Percentiles rank a stretch among this genome's conserved stretches.
phyloP scores from a whole-genome alignment of 2,329 filamentous ascomycete genomes.

The Scedosporium aurantiacum region DNA sequence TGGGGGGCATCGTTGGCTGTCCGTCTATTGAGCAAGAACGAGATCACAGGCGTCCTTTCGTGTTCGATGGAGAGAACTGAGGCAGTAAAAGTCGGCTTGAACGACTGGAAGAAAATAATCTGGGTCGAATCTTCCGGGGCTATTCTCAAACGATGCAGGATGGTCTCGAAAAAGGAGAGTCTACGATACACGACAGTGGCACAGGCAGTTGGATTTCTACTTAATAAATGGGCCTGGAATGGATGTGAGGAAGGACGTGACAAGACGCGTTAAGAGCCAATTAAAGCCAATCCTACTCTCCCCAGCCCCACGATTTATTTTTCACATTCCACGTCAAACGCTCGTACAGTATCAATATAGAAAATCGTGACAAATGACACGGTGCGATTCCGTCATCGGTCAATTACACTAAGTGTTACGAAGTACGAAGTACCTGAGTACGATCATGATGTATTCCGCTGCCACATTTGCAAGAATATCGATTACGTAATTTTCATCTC shows the following conservation, averaged over 20 bases:
- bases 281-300: not conserved
- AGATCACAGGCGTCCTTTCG: too few relatives aligned
- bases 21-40: not conserved
- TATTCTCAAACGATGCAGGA: too few relatives aligned
- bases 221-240: not conserved
- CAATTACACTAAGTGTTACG: not conserved
- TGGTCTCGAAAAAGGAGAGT: too few relatives aligned
- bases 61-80: too few relatives aligned
- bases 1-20: not conserved
- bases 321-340: too few relatives aligned
- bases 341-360: not conserved
- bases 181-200: not conserved
- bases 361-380: not conserved
- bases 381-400: not conserved
- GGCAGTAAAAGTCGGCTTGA: too few relatives aligned
- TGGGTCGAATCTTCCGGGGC: too few relatives aligned
- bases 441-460: too few relatives aligned
- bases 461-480: too few relatives aligned
- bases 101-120: too few relatives aligned
- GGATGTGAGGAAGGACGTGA: not conserved
- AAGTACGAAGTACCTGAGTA: too few relatives aligned
- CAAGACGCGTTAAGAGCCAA: constrained; percentile 5
- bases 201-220: not conserved
- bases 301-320: constrained; percentile 20
- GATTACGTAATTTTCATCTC: too few relatives aligned